phyloP scores from a whole-genome alignment of 208 protist genomes.

The Leishmania amazonensis region DNA sequence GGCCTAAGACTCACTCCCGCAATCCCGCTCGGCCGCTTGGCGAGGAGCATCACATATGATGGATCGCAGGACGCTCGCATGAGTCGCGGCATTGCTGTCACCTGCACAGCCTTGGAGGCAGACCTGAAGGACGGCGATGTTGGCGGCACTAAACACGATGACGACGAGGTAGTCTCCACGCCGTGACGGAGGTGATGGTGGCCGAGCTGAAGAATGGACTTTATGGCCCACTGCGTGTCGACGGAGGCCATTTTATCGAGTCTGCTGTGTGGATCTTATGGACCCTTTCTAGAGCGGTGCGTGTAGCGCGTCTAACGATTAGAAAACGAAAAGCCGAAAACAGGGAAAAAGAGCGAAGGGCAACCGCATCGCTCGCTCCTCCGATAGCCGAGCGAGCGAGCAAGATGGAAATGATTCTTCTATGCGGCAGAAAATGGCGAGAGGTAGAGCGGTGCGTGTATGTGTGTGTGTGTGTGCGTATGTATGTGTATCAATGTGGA shows the following conservation, averaged over 20 bases:
- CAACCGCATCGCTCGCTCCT: not conserved
- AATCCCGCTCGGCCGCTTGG: constrained; percentile 33
- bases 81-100: constrained; percentile 20
- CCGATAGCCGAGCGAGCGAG: not conserved
- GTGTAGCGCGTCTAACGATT: not conserved
- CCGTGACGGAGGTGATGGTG: constrained; percentile 26
- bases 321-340: not conserved
- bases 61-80: constrained; percentile 4
- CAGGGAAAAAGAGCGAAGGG: not conserved
- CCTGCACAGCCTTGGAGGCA: constrained; percentile 8
- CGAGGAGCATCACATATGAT: constrained; percentile 36
- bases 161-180: not conserved
- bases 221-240: constrained; percentile 28
- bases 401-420: not conserved
- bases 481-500: not conserved
- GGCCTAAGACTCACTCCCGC: constrained; percentile 37
- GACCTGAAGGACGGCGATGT: not conserved
- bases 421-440: not conserved
- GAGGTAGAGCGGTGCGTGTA: not conserved
- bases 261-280: not conserved
- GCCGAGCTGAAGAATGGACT: constrained; percentile 32
- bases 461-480: not conserved
- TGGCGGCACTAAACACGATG: constrained; percentile 1
- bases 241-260: constrained; percentile 19
- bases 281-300: not conserved